A percentile compares a stretch with the other conserved stretches of the same genome.
phyloP scores from a whole-genome alignment of 495 filamentous ascomycete genomes.

The Aspergillus biplanus region DNA sequence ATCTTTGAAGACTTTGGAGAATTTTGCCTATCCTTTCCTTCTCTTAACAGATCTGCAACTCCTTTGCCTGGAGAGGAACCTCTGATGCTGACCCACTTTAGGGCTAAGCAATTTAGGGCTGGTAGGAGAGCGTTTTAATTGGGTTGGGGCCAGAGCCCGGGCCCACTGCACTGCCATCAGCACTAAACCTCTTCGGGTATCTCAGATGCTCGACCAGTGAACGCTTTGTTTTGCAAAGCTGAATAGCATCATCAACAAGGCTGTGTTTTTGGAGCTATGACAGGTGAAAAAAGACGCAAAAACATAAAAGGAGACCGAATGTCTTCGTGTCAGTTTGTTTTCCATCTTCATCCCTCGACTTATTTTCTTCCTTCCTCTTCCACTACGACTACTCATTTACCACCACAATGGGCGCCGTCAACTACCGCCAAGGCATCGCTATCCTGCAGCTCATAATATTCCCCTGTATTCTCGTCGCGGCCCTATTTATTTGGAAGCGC shows the following conservation, averaged over 20 bases:
- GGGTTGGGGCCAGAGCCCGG: no score
- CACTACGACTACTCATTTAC: background rate
- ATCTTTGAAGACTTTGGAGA: no score
- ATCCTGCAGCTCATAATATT: constrained; percentile 38
- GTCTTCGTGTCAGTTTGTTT: background rate
- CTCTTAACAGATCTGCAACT: no score
- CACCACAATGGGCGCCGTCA: constrained; percentile 27
- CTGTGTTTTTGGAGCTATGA: constrained; percentile 4
- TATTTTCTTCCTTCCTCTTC: background rate
- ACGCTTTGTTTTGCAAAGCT: background rate
- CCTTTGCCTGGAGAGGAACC: no score
- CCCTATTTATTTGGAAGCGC: constrained; percentile 33
- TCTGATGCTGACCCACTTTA: no score
- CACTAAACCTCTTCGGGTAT: constrained; percentile 24
- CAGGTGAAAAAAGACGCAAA: background rate
- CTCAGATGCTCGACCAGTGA: constrained; percentile 28
- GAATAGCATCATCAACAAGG: background rate
- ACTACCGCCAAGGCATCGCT: constrained; percentile 32
- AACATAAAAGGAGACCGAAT: constrained; percentile 7
- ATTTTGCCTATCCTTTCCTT: no score
- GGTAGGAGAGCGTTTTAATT: no score
- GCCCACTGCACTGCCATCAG: background rate
- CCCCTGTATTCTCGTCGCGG: constrained; percentile 27
- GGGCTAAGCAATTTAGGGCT: no score
- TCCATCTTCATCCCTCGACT: background rate